Evolutionary conservation across 768 basidiomycete species (phyloP).

Genomic region (Tulasnella sp.): DNA sequence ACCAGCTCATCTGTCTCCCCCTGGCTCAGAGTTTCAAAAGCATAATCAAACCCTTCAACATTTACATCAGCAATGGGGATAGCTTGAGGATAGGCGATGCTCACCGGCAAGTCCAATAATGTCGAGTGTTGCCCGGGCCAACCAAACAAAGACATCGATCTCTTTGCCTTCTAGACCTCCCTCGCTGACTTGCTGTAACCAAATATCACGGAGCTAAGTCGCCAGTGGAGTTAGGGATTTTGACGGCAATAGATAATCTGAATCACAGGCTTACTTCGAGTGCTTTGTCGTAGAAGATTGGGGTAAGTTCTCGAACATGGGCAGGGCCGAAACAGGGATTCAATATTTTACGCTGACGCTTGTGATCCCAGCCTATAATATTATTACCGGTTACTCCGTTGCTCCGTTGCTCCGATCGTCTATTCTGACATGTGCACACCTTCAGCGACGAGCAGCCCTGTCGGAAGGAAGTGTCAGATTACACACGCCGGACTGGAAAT

Average conservation of each 20-base stretch:
- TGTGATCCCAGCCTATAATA: slow-evolving; percentile 4
- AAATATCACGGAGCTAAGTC: slow-evolving; percentile 19
- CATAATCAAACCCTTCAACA: slow-evolving; percentile 35
- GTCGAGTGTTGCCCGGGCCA: not conserved
- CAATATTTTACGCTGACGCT: slow-evolving; percentile 6
- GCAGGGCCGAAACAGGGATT: slow-evolving; percentile 63
- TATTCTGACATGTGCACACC: not conserved
- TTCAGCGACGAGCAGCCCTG: slow-evolving; percentile 11
- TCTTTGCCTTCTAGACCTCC: not conserved
- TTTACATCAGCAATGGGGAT: too few species aligned
- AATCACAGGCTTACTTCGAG: slow-evolving; percentile 33
- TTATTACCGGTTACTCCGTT: not conserved
- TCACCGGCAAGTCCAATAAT: not conserved
- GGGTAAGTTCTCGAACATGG: slow-evolving; percentile 55
- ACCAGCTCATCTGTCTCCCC: slow-evolving; percentile 36
- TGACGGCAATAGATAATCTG: not conserved
- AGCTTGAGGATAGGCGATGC: not conserved
- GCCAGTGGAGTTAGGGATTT: not conserved
- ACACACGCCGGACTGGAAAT: too few species aligned
- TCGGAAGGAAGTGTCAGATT: not conserved
- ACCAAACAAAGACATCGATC: not conserved
- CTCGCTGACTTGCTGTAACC: not conserved
- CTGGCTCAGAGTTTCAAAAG: slow-evolving; percentile 36
- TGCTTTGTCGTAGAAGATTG: slow-evolving; percentile 55
- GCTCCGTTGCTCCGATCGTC: not conserved